These are phyloP conservation scores for Lentinula sp. DNA, from an alignment of 768 basidiomycete genomes.

Conservation along the genomic window DNA sequence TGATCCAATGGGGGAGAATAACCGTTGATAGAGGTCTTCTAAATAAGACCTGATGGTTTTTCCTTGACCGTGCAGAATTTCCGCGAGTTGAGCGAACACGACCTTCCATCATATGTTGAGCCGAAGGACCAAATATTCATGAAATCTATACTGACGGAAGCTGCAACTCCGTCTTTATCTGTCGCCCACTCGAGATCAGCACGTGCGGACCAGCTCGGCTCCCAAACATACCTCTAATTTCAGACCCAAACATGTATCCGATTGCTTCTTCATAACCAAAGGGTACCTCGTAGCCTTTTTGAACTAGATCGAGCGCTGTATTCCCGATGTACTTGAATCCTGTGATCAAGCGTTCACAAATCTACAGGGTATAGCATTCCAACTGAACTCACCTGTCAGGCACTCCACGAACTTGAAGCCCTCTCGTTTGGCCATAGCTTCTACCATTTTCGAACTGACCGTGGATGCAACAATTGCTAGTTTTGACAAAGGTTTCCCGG, in stretches of 20 bases:
- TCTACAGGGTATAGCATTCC: conserved; percentile 8
- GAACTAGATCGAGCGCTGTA: conserved; percentile 58
- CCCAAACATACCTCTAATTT: conserved; percentile 38
- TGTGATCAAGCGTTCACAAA: conserved; percentile 16
- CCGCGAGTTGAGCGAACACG: conserved; percentile 63
- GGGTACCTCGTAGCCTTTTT: conserved; percentile 61
- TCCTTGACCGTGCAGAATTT: conserved; percentile 41
- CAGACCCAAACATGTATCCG: conserved; percentile 80
- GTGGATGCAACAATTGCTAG: conserved; percentile 86
- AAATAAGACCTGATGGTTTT: conserved; percentile 53
- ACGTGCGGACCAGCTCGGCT: background rate
- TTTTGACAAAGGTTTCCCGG: conserved; percentile 42
- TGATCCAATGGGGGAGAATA: background rate
- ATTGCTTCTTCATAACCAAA: conserved; percentile 94
- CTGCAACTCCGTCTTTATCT: conserved; percentile 87
- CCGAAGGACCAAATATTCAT: background rate
- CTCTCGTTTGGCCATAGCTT: conserved; percentile 65
- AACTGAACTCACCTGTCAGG: conserved; percentile 53
- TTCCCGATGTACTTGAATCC: conserved; percentile 94
- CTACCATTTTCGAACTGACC: conserved; percentile 88
- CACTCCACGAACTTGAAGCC: conserved; percentile 85
- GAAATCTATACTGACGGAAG: conserved; percentile 44
- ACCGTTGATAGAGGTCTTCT: conserved; percentile 58
- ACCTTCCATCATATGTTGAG: conserved; percentile 32
- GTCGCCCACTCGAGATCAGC: background rate